phyloP scores from a whole-genome alignment of 1,284 basidiomycete species.

The Trametes pubescens region DNA sequence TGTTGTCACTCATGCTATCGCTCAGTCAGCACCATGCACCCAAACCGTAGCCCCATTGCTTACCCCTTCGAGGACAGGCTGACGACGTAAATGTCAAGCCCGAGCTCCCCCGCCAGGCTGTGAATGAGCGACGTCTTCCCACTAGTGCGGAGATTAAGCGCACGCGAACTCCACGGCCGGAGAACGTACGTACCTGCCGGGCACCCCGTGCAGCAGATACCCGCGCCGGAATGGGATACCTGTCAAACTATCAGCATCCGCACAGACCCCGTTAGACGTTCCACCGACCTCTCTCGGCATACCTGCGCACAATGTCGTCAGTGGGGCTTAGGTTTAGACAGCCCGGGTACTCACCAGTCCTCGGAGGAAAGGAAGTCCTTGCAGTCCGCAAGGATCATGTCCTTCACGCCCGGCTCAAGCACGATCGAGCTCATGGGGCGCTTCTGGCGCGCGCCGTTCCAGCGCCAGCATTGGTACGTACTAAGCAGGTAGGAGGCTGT shows the following conservation, averaged over 20 bases:
- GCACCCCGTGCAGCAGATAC: constrained; percentile 84
- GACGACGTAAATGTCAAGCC: constrained; percentile 89
- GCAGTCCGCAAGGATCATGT: constrained; percentile 86
- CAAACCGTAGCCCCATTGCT: constrained; percentile 32
- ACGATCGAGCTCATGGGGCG: constrained; percentile 89
- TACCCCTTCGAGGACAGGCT: constrained; percentile 86
- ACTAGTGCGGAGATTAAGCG: constrained; percentile 48
- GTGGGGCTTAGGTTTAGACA: constrained; percentile 14
- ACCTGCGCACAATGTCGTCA: constrained; percentile 54
- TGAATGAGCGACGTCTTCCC: constrained; percentile 88
- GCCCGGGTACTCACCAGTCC: constrained; percentile 67
- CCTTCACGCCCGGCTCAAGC: constrained; percentile 84
- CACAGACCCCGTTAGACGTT: constrained; percentile 33
- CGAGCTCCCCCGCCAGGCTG: constrained; percentile 85
- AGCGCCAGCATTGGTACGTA: constrained; percentile 79
- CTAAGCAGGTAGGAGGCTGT: constrained; percentile 44
- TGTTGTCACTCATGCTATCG: constrained; percentile 86
- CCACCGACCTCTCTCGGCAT: constrained; percentile 79
- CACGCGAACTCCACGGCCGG: constrained; percentile 18
- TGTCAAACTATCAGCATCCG: constrained; percentile 41
- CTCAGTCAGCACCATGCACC: constrained; percentile 19
- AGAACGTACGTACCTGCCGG: constrained; percentile 67
- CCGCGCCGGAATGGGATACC: constrained; percentile 88
- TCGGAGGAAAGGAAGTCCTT: constrained; percentile 85
- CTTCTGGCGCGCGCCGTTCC: constrained; percentile 87